Percentiles rank a stretch among this genome's conserved stretches.
phyloP scores from a whole-genome alignment of 75 land plant genomes.

The Cunninghamia lanceolata region DNA sequence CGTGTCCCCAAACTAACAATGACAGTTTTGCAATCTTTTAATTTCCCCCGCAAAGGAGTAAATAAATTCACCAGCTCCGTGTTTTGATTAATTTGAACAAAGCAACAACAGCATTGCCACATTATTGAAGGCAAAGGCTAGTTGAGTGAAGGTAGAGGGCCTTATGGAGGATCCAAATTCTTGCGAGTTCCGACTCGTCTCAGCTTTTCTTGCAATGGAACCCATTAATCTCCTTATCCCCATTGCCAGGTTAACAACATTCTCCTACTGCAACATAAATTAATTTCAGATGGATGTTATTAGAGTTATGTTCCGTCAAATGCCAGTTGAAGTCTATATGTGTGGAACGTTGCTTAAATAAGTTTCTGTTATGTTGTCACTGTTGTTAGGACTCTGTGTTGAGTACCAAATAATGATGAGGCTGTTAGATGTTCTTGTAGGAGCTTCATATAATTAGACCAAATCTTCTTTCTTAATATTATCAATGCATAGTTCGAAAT shows the following conservation, averaged over 20 bases:
- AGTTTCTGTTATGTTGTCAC: background rate
- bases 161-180: background rate
- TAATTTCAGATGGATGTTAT: background rate
- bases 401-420: background rate
- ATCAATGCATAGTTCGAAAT: too few relatives aligned
- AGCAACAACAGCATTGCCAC: too few relatives aligned
- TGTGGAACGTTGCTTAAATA: background rate
- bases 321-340: background rate
- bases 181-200: background rate
- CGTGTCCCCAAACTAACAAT: too few relatives aligned
- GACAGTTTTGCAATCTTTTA: too few relatives aligned
- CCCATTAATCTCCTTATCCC: background rate
- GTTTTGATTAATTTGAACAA: too few relatives aligned
- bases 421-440: background rate
- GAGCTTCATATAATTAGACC: background rate
- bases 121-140: too few relatives aligned
- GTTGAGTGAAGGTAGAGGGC: too few relatives aligned
- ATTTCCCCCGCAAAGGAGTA: too few relatives aligned
- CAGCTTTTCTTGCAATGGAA: constrained; percentile 8
- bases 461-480: background rate
- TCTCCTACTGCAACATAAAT: background rate
- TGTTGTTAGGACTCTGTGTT: background rate
- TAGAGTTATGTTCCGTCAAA: background rate
- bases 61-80: too few relatives aligned
- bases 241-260: background rate